A percentile compares a stretch with the other conserved stretches of the same genome.
Conservation (phyloP, 331 rosid genomes). For the Malus hybrid region DNA sequence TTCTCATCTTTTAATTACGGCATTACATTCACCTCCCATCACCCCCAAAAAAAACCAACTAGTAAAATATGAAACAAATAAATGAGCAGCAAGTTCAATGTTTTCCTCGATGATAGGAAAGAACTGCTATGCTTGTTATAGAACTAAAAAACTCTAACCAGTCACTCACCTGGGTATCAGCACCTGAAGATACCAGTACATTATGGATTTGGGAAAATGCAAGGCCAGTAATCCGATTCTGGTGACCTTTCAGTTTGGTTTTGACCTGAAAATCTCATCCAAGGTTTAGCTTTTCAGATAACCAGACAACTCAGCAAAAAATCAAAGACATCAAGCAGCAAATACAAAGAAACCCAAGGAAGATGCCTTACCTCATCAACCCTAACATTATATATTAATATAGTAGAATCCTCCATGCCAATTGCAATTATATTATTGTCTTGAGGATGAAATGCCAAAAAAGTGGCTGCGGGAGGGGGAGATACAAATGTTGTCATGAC, state of each 20-base stretch:
- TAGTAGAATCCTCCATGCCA: conserved; percentile 46
- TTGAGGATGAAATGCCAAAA: conserved; percentile 44
- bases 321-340: not conserved
- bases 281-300: conserved; percentile 1
- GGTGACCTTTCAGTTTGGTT: conserved; percentile 39
- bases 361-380: conserved; percentile 33
- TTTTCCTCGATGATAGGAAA: not conserved
- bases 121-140: not conserved
- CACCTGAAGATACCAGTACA: conserved; percentile 34
- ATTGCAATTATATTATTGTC: conserved; percentile 41
- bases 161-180: conserved; percentile 34
- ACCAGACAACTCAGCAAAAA: not conserved
- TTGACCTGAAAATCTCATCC: conserved; percentile 22
- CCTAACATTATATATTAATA: conserved; percentile 38
- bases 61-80: not conserved
- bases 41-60: not conserved
- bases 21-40: not conserved
- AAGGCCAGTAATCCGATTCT: conserved; percentile 42
- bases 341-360: not conserved
- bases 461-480: conserved; percentile 42
- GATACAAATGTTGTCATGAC: conserved; percentile 44
- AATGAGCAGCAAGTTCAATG: not conserved
- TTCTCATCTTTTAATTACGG: not conserved
- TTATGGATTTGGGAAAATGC: conserved; percentile 36
- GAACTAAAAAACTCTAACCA: not conserved